phyloP scores from a whole-genome alignment of 2,329 filamentous ascomycete genomes.

The Fusarium subtropicale region DNA sequence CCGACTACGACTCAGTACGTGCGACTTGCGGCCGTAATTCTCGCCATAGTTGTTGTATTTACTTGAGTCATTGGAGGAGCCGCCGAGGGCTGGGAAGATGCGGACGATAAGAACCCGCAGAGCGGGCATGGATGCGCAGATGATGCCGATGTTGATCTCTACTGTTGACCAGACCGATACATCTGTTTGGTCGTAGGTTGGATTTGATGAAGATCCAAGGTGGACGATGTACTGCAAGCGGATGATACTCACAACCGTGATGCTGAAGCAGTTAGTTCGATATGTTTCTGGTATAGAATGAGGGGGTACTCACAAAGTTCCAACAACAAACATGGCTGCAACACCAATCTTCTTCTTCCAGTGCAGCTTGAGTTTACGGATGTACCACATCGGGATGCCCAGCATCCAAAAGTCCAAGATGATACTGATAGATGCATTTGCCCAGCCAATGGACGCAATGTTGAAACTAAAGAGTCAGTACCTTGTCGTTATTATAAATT shows the following conservation, averaged over 20 bases:
- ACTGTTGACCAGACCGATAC: constrained; percentile 52
- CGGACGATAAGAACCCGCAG: constrained; percentile 48
- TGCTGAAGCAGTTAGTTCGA: constrained; percentile 23
- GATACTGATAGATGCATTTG: constrained; percentile 57
- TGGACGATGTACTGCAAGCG: constrained; percentile 47
- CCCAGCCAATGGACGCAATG: constrained; percentile 52
- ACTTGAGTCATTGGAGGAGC: constrained; percentile 44
- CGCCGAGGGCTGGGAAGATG: constrained; percentile 47
- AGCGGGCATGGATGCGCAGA: constrained; percentile 52
- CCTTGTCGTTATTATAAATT: fast-evolving
- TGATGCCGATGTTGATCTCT: constrained; percentile 53
- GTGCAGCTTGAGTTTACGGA: constrained; percentile 51
- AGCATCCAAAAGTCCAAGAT: constrained; percentile 58
- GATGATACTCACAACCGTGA: constrained; percentile 50
- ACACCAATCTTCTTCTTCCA: constrained; percentile 59
- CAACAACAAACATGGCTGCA: constrained; percentile 58
- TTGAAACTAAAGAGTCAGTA: background rate
- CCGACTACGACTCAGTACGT: constrained; percentile 37
- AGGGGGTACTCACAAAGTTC: constrained; percentile 51
- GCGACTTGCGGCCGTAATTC: constrained; percentile 37
- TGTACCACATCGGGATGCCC: constrained; percentile 54
- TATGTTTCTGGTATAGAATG: background rate
- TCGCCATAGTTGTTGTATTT: constrained; percentile 42
- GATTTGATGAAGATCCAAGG: constrained; percentile 46
- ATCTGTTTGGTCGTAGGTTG: constrained; percentile 48